Base-by-base conservation (phyloP, 208 protist species). In the Novymonas esmeraldas region DNA sequence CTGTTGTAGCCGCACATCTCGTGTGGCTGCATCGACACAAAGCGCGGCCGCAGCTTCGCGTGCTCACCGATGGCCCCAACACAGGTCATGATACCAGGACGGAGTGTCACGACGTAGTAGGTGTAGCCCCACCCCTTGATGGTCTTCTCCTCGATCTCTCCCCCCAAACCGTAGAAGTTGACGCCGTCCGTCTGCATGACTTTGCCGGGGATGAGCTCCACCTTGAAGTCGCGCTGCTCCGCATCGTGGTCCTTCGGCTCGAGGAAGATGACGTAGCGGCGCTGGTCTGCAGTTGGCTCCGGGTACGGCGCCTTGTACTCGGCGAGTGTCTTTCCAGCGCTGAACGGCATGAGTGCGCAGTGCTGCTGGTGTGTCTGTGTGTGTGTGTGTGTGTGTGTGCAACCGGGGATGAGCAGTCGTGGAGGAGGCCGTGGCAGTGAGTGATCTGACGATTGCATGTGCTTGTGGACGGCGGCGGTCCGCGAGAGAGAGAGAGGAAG, bases 221-320 rank as follows among this genome's bases (percentile, higher is more conserved):
- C 54, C 65, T 84, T 80, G 69, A 80, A 90, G 67, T 85, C 57
- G 22, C 67, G 48, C 42, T 58, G 42, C 38, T 89, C 78, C n/a
- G 64, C 70, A 3, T 72, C 62, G 51, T 85, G 64, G 20, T 58
- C 73, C 61, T 87, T 83, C 22, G 65, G 57, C 16, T 90, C 80
- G 50, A 90, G 84, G 64, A 85, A 85, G 56, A 93, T 86, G 34
- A 89, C 82, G 62, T 70, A 90, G 64, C 84, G 81, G 62, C 78
- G 79, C 71, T 93, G 84, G 20, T 85, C 74, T 14, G 76, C 45
- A 1, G 68, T 65, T 18, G 87, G 78, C 63, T 79, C 69, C 2
- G 87, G 87, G 78, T 90, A 93, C 14, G 87, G 87, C 2, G 78
- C 87, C 64, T 90, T 81, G 76, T 81, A 87, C 46, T 85, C 78